phyloP scores from a whole-genome alignment of 345 rosid genomes.

The Passiflora organensis region DNA sequence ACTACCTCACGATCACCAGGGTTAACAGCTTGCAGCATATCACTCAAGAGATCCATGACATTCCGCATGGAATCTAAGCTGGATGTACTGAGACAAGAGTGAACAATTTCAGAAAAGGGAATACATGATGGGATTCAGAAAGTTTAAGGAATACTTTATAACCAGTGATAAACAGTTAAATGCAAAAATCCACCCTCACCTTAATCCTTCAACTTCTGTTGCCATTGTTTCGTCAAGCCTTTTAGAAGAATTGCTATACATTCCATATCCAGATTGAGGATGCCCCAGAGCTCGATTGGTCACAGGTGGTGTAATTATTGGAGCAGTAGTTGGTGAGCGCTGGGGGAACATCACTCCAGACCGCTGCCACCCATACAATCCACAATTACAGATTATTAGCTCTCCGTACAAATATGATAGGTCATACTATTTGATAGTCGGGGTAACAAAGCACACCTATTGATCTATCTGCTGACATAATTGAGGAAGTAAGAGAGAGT shows the following conservation, averaged over 20 bases:
- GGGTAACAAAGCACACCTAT: background rate
- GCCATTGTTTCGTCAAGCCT: slow-evolving; percentile 99
- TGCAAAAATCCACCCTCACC: slow-evolving; percentile 35
- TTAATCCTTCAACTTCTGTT: slow-evolving; percentile 61
- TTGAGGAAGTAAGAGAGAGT: too few relatives aligned
- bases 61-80: slow-evolving; percentile 75
- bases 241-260: slow-evolving; percentile 82
- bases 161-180: background rate
- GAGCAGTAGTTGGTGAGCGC: slow-evolving; percentile 64
- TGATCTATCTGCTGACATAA: background rate
- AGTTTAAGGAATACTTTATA: slow-evolving; percentile 1
- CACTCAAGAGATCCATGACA: slow-evolving; percentile 75
- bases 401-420: background rate
- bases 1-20: slow-evolving; percentile 58
- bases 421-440: background rate
- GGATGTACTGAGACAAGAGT: slow-evolving; percentile 49
- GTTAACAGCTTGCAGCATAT: slow-evolving; percentile 94
- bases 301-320: slow-evolving; percentile 86
- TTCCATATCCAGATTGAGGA: slow-evolving; percentile 71
- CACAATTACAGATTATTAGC: background rate
- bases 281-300: slow-evolving; percentile 49
- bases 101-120: slow-evolving; percentile 11
- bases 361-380: slow-evolving; percentile 44
- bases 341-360: slow-evolving; percentile 78
- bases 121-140: background rate